Evolutionary conservation across 2,329 filamentous ascomycete species (phyloP).

Genomic region (Aureobasidium sp.): DNA sequence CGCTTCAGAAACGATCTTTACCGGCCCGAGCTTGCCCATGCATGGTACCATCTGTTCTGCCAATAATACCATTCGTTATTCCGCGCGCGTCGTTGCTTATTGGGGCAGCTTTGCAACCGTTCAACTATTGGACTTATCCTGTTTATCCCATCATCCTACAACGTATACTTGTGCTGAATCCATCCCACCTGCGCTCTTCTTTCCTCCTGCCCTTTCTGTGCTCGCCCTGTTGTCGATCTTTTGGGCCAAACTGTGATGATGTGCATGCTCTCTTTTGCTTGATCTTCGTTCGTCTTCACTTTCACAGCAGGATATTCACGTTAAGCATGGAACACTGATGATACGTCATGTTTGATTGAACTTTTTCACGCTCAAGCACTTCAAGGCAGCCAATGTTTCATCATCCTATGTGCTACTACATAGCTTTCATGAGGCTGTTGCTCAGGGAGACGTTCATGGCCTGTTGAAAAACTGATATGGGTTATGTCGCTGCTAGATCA

Average conservation of each 20-base stretch:
- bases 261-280: neutral
- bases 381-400: neutral
- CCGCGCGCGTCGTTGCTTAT: constrained; percentile 6
- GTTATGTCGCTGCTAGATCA: neutral
- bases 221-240: neutral
- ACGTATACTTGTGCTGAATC: neutral
- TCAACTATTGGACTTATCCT: constrained; percentile 10
- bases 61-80: constrained; percentile 8
- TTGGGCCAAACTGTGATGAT: neutral
- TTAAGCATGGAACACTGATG: neutral
- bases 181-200: neutral
- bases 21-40: neutral
- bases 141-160: neutral
- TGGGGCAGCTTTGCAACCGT: neutral
- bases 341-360: neutral
- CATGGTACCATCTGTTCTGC: neutral
- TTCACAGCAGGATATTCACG: neutral
- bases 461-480: neutral
- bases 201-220: neutral
- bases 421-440: neutral
- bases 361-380: neutral
- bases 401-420: neutral
- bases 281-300: neutral
- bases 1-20: too few species aligned
- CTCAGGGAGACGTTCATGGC: neutral